Base-by-base conservation (phyloP, 331 rosid species). In the Rosa hybrid region DNA sequence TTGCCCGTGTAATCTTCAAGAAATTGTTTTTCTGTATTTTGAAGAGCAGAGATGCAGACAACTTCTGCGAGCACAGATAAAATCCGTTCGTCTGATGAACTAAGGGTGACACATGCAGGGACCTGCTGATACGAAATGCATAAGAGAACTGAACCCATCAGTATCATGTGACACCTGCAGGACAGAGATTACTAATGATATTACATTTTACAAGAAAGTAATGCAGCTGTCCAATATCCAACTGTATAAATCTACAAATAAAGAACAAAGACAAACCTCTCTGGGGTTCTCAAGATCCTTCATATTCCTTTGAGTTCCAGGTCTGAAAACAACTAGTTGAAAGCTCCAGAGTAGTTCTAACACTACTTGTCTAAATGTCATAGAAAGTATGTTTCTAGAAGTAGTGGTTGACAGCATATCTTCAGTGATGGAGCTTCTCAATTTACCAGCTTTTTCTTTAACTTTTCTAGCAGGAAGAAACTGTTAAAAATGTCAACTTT, bases 321-420 rank as follows among this genome's bases (percentile, higher is more conserved):
- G 96, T 78, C 68, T 85, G 76, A 88, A 94, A 71, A 90, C 85
- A 62, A 77, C 71, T 42, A 94, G 84, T 72, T 92, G 96, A 82
- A 82, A 86, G 90, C 68, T 91, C 98, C 95, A 94, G 65, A 90
- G 87, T 81, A 89, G 90, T 78, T 84, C 87, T 86, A 94, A 82
- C 81, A 92, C 96, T 44, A 94, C 98, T 90, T 94, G 98, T 86
- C 92, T 90, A 88, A 94, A 94, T 59, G 98, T 92, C 94, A 92
- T 91, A 70, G 98, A 87, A 48, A 94, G 91, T 76, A 92, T 85
- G 80, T 92, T 89, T 79, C 74, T 87, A 45, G 98, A 88, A 3
- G 81, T 20, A 46, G 92, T 77, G 81, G 90, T 70, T 11, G 89
- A 83, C 67, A 86, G 78, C 34, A 87, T 53, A 74, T 91, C 98